Evolutionary conservation across 2,329 filamentous ascomycete species (phyloP).

Genomic region (Colletotrichum abscissum): DNA sequence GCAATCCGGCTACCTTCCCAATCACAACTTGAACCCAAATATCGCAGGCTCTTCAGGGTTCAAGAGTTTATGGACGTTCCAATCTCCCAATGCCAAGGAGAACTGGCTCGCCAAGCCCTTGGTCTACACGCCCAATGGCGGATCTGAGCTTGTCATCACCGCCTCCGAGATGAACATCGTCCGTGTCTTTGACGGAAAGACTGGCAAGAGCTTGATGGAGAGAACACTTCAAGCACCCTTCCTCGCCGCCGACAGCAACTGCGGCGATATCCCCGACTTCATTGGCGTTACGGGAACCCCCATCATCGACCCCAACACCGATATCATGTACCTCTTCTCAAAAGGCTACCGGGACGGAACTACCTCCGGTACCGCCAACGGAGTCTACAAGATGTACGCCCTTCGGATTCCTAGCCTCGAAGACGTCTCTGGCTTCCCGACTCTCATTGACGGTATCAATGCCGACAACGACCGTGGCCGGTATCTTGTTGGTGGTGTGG

Average conservation of each 20-base stretch:
- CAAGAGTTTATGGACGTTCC: conserved; percentile 46
- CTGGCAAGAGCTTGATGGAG: conserved; percentile 49
- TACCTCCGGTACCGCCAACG: conserved; percentile 44
- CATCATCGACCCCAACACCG: conserved; percentile 47
- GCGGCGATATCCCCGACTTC: conserved; percentile 52
- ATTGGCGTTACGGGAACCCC: conserved; percentile 51
- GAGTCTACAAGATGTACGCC: conserved; percentile 52
- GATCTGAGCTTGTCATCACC: conserved; percentile 49
- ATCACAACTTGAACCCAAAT: conserved; percentile 56
- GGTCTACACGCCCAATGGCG: conserved; percentile 52
- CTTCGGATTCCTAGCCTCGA: conserved; percentile 51
- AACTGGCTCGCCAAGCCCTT: conserved; percentile 51
- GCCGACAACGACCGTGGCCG: conserved; percentile 57
- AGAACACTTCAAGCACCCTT: conserved; percentile 54
- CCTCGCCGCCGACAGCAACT: conserved; percentile 48
- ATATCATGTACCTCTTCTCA: conserved; percentile 50
- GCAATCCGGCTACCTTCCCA: conserved; percentile 51
- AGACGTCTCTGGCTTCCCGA: conserved; percentile 52
- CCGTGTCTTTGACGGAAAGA: conserved; percentile 53
- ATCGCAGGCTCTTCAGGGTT: conserved; percentile 47
- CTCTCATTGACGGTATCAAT: conserved; percentile 54
- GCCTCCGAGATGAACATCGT: conserved; percentile 53
- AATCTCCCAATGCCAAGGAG: conserved; percentile 35
- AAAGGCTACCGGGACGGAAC: conserved; percentile 46
- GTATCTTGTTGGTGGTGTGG: conserved; percentile 57